Conservation (phyloP, 768 basidiomycete species). For the Stropharia rugosoannulata region DNA sequence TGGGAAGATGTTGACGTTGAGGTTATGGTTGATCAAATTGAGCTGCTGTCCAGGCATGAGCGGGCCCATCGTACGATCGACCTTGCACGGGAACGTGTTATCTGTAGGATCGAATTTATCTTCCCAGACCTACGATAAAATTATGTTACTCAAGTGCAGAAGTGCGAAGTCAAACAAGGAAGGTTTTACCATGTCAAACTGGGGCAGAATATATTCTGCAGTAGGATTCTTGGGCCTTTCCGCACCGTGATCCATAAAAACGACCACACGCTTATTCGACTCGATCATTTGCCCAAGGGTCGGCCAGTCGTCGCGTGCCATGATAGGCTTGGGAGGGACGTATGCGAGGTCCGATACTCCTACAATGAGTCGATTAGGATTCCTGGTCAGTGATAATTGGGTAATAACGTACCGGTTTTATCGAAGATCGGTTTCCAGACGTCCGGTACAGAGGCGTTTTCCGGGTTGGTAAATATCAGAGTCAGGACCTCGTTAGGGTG, state of each 20-base stretch:
- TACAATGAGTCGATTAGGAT: slow-evolving; percentile 8
- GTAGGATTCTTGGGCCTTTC: slow-evolving; percentile 27
- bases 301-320: slow-evolving; percentile 54
- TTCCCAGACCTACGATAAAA: slow-evolving; percentile 46
- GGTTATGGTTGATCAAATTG: slow-evolving; percentile 56
- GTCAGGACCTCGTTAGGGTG: slow-evolving; percentile 68
- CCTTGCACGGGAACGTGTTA: slow-evolving; percentile 48
- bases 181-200: slow-evolving; percentile 57
- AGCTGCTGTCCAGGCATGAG: slow-evolving; percentile 48
- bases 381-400: neutral
- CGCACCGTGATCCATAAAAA: slow-evolving; percentile 56
- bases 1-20: slow-evolving; percentile 39
- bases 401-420: slow-evolving; percentile 35
- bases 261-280: slow-evolving; percentile 53
- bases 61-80: slow-evolving; percentile 50
- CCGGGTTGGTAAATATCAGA: slow-evolving; percentile 65
- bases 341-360: slow-evolving; percentile 44
- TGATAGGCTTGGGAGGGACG: slow-evolving; percentile 44
- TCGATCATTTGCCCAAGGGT: slow-evolving; percentile 60
- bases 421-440: slow-evolving; percentile 55
- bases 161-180: no score
- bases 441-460: slow-evolving; percentile 42
- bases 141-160: no score
- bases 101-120: slow-evolving; percentile 51
- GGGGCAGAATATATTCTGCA: slow-evolving; percentile 52